A percentile compares a stretch with the other conserved stretches of the same genome.
Evolutionary conservation across 1,139 yeast genomes (phyloP).

Genomic region (Meyerozyma smithsonii): DNA sequence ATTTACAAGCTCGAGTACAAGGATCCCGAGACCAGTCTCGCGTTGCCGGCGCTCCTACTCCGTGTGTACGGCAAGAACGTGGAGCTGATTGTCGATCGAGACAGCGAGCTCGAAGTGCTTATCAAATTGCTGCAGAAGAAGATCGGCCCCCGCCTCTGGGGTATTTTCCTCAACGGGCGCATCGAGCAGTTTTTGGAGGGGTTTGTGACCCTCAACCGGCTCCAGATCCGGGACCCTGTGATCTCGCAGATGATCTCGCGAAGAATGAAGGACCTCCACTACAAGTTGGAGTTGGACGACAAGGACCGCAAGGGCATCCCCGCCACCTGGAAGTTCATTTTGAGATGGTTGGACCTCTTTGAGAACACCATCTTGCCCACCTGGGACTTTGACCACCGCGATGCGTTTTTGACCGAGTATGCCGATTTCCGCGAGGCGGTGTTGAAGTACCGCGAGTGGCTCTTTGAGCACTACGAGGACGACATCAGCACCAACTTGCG

Average conservation of each 20-base stretch:
- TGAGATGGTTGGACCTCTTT: slow-evolving; percentile 65
- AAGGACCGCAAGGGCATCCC: slow-evolving; percentile 31
- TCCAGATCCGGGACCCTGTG: slow-evolving; percentile 69
- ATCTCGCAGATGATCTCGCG: slow-evolving; percentile 85
- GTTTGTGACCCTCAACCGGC: slow-evolving; percentile 66
- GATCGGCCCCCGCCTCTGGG: slow-evolving; percentile 86
- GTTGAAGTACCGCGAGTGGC: slow-evolving; percentile 55
- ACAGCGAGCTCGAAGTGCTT: slow-evolving; percentile 67
- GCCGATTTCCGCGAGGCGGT: slow-evolving; percentile 44
- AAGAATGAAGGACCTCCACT: slow-evolving; percentile 93
- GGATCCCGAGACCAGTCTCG: slow-evolving; percentile 21
- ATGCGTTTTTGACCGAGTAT: slow-evolving; percentile 48
- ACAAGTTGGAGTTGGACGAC: slow-evolving; percentile 60
- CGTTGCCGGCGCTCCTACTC: slow-evolving; percentile 50
- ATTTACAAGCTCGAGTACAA: slow-evolving; percentile 62
- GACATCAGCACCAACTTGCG: slow-evolving; percentile 49
- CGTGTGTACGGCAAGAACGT: slow-evolving; percentile 92
- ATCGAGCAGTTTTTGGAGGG: slow-evolving; percentile 87
- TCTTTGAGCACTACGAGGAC: slow-evolving; percentile 48
- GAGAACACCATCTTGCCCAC: slow-evolving; percentile 35
- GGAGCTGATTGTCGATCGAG: slow-evolving; percentile 81
- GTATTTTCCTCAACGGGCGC: slow-evolving; percentile 87
- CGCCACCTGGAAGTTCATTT: slow-evolving; percentile 62
- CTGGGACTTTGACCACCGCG: slow-evolving; percentile 28
- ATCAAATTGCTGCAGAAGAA: slow-evolving; percentile 68